phyloP scores from a whole-genome alignment of 1,284 basidiomycete species.

The Apiotrichum porosum region DNA sequence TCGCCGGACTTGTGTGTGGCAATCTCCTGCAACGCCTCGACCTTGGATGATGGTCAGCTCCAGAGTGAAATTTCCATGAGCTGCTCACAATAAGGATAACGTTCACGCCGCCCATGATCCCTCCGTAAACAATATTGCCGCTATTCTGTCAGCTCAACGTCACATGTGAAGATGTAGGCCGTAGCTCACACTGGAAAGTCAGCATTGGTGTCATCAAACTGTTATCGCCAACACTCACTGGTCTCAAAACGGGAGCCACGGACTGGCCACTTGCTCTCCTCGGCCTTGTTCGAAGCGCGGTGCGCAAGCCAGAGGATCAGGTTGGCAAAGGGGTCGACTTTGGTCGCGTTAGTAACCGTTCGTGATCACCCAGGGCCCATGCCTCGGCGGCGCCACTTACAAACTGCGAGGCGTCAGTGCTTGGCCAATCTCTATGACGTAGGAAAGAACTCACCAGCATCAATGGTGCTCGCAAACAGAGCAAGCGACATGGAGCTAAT shows the following conservation, averaged over 20 bases:
- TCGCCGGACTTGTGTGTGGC: conserved; percentile 58
- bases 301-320: conserved; percentile 78
- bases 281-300: conserved; percentile 64
- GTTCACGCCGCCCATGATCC: conserved; percentile 50
- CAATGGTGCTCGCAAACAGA: conserved; percentile 81
- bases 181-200: conserved; percentile 15
- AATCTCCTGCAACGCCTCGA: conserved; percentile 72
- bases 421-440: too few species aligned
- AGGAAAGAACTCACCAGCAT: conserved; percentile 54
- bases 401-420: conserved; percentile 16
- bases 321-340: conserved; percentile 82
- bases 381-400: too few species aligned
- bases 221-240: conserved; percentile 52
- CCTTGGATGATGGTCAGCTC: conserved; percentile 36
- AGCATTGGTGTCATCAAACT: not conserved
- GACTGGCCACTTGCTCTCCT: conserved; percentile 82
- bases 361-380: too few species aligned
- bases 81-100: conserved; percentile 34
- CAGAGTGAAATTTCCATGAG: not conserved
- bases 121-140: conserved; percentile 80
- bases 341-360: not conserved
- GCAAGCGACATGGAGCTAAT: conserved; percentile 78
- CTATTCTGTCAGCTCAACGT: too few species aligned
- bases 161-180: too few species aligned
- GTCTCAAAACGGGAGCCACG: conserved; percentile 86